These are phyloP conservation scores for Alternaria brassicae DNA, from an alignment of 2,329 filamentous ascomycete species.

Conservation along the genomic window DNA sequence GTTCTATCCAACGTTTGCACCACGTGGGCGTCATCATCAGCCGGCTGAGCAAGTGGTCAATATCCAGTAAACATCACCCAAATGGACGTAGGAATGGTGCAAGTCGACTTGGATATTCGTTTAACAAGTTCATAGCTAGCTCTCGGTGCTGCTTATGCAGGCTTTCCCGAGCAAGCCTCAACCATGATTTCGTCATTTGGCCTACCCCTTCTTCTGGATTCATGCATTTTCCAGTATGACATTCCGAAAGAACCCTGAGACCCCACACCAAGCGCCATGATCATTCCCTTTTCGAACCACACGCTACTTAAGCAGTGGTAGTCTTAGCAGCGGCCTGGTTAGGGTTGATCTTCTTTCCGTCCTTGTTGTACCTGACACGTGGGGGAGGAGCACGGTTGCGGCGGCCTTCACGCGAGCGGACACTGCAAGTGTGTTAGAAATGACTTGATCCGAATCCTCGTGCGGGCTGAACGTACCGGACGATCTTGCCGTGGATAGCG, in stretches of 20 bases:
- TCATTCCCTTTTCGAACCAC: constrained; percentile 32
- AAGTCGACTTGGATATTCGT: constrained; percentile 47
- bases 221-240: constrained; percentile 48
- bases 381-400: constrained; percentile 99
- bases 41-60: background rate
- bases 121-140: constrained; percentile 49
- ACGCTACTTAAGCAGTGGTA: constrained; percentile 41
- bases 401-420: constrained; percentile 94
- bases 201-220: constrained; percentile 40
- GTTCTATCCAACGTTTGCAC: background rate
- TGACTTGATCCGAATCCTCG: background rate
- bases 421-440: constrained; percentile 64
- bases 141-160: constrained; percentile 39
- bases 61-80: constrained; percentile 5
- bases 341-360: constrained; percentile 99
- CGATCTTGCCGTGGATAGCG: constrained; percentile 99
- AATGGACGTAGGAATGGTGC: constrained; percentile 22
- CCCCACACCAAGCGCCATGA: constrained; percentile 48
- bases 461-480: constrained; percentile 77
- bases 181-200: constrained; percentile 45
- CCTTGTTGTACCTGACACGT: constrained; percentile 99
- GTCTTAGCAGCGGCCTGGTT: constrained; percentile 78
- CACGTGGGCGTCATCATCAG: too few species aligned
- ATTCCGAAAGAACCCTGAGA: constrained; percentile 45
- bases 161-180: constrained; percentile 37